A percentile compares a stretch with the other conserved stretches of the same genome.
Conservation (phyloP, 805 yeast genomes). For the Groenewaldozyma salmanticensis region DNA sequence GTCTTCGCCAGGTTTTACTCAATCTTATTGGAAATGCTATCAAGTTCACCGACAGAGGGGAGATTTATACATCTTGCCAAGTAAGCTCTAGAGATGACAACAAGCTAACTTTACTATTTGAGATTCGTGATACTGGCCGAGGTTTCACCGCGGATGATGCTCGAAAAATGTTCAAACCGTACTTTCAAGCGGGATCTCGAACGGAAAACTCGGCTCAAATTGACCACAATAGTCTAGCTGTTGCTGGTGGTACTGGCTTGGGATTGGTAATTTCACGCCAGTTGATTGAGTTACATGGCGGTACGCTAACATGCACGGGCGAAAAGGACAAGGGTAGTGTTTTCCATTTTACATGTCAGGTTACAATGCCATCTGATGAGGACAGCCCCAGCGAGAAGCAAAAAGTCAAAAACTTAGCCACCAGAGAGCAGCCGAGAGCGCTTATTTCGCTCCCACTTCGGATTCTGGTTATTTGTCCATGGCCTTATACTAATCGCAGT, state of each 20-base stretch:
- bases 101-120: conserved; percentile 19
- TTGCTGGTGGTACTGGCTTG: conserved; percentile 24
- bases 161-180: conserved; percentile 27
- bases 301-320: conserved; percentile 22
- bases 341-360: conserved; percentile 22
- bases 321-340: conserved; percentile 24
- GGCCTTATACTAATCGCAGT: conserved; percentile 18
- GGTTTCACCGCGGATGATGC: conserved; percentile 25
- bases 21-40: conserved; percentile 29
- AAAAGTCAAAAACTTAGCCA: conserved; percentile 6
- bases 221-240: background rate
- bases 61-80: conserved; percentile 22
- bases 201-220: background rate
- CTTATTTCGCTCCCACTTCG: conserved; percentile 5
- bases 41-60: conserved; percentile 27
- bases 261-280: conserved; percentile 29
- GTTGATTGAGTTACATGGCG: conserved; percentile 27
- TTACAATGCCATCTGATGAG: conserved; percentile 20
- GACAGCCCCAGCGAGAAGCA: conserved; percentile 18
- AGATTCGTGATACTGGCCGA: conserved; percentile 28
- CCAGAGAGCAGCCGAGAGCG: conserved; percentile 1
- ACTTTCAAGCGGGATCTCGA: conserved; percentile 22
- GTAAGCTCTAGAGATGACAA: conserved; percentile 5
- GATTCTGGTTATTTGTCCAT: conserved; percentile 23
- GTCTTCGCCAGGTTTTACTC: conserved; percentile 26